Percentiles rank a stretch among this genome's conserved stretches.
Evolutionary conservation across 179 eudicot species (phyloP).

Genomic region (Beta corolliflora): DNA sequence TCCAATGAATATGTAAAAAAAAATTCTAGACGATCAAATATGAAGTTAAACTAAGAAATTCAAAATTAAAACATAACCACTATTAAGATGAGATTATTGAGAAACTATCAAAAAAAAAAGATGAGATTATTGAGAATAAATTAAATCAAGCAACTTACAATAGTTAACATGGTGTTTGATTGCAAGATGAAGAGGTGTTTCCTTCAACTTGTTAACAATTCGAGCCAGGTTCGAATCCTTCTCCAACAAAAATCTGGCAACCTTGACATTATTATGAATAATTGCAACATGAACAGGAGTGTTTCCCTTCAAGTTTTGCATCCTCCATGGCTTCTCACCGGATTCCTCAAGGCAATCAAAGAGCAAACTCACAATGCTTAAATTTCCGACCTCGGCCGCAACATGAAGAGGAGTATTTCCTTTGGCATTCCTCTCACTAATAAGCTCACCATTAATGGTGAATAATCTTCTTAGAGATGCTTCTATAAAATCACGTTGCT

Average conservation of each 20-base stretch:
- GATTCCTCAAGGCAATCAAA: neutral
- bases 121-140: neutral
- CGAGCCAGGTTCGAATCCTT: neutral
- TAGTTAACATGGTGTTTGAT: slow-evolving; percentile 8
- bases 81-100: too few species aligned
- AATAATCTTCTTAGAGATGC: neutral
- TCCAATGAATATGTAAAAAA: too few species aligned
- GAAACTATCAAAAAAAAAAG: too few species aligned
- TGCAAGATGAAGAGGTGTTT: slow-evolving; percentile 26
- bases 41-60: too few species aligned
- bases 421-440: neutral
- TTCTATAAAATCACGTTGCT: neutral
- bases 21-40: too few species aligned
- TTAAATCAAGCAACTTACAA: neutral
- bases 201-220: neutral
- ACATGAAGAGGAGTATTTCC: slow-evolving; percentile 21
- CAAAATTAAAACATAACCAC: too few species aligned
- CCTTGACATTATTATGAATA: neutral
- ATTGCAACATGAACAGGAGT: slow-evolving; percentile 23
- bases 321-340: neutral
- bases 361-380: neutral
- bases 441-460: too few species aligned
- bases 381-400: slow-evolving; percentile 12
- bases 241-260: slow-evolving; percentile 11
- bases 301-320: slow-evolving; percentile 8